Evolutionary conservation across 768 basidiomycete species (phyloP), one percentile per base, ranked within the genome.

Genomic region (Hydnum rufescens): DNA sequence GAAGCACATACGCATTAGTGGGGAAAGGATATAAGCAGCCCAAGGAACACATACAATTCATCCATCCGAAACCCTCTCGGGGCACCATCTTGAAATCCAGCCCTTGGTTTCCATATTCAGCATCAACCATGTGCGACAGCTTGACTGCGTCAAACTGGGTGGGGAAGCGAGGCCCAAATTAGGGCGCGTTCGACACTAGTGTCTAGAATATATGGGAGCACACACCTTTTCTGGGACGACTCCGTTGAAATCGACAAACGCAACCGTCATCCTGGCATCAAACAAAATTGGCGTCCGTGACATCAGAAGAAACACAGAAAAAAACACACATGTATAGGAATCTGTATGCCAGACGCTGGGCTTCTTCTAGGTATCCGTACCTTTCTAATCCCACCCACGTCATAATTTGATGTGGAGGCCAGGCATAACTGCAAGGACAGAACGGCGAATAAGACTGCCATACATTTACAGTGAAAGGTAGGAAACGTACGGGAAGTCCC

Each of bases 351-450:
- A 97, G 68, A 46, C 95, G 74, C 57, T 93, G 88, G 1, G 90
- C 86, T 57, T 95, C 90, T 57, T 93, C 86, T 2, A 84, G 69
- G 64, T 89, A 95, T 2, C 93, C 93, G 62, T 99, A 99, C 51
- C 93, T 80, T 59, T 95, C 89, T 23, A 97, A 71, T 39, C 90
- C 93, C 51, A 96, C 89, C 93, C 93, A 99, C 1, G 82, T 70
- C 85, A 97, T 96, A 62, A 97, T 95, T 65, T 97, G 93, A 65
- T 96, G 90, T 48, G 90, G 86, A n/a, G 86, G 86, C 86, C 80
- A 84, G 57, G 81, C 82, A 60, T 82, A 82, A 59, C 79, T 80
- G 57, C 29, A 44, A 32, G 51, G 42, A 28, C 60, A 62, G 42
- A 65, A 55, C 39, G 23, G 44, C 50, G n/a, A 32, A 29, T 39